Conservation (phyloP, 2,329 filamentous ascomycete genomes). For the Tolypocladium paradoxum region DNA sequence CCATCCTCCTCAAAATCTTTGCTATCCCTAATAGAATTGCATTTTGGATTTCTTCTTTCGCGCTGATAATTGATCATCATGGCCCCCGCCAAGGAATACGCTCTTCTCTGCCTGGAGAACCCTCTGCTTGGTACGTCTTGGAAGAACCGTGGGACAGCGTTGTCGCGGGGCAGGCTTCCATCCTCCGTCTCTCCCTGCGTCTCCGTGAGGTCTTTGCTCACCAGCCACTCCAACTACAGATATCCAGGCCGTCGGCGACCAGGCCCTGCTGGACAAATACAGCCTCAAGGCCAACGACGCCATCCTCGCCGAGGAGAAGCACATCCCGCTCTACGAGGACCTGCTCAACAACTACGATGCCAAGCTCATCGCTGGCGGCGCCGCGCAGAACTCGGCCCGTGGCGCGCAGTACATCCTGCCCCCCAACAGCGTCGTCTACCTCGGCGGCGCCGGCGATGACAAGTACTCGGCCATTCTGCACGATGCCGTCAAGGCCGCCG, state of each 20-base stretch:
- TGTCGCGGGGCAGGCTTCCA: neutral
- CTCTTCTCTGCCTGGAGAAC: slow-evolving; percentile 92
- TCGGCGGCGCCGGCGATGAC: slow-evolving; percentile 90
- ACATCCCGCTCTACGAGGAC: slow-evolving; percentile 84
- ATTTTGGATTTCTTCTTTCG: neutral
- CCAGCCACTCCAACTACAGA: slow-evolving; percentile 39
- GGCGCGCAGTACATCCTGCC: slow-evolving; percentile 94
- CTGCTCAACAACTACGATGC: slow-evolving; percentile 85
- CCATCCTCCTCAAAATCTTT: neutral
- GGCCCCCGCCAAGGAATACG: slow-evolving; percentile 68
- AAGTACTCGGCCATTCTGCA: slow-evolving; percentile 86
- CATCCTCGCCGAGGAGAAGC: slow-evolving; percentile 89
- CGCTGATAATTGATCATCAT: slow-evolving; percentile 35
- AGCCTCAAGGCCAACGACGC: slow-evolving; percentile 91
- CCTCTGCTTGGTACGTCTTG: slow-evolving; percentile 70
- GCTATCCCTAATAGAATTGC: neutral
- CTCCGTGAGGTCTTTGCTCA: neutral
- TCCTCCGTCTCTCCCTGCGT: neutral
- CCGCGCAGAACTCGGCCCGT: slow-evolving; percentile 93
- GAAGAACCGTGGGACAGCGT: neutral
- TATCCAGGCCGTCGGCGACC: slow-evolving; percentile 79
- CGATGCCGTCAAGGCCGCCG: slow-evolving; percentile 76
- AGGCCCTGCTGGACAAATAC: slow-evolving; percentile 85
- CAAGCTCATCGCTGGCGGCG: slow-evolving; percentile 90
- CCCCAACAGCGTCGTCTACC: slow-evolving; percentile 79